These are phyloP conservation scores for Suhomyces emberorum DNA, from an alignment of 805 yeast genomes.

Conservation along the genomic window DNA sequence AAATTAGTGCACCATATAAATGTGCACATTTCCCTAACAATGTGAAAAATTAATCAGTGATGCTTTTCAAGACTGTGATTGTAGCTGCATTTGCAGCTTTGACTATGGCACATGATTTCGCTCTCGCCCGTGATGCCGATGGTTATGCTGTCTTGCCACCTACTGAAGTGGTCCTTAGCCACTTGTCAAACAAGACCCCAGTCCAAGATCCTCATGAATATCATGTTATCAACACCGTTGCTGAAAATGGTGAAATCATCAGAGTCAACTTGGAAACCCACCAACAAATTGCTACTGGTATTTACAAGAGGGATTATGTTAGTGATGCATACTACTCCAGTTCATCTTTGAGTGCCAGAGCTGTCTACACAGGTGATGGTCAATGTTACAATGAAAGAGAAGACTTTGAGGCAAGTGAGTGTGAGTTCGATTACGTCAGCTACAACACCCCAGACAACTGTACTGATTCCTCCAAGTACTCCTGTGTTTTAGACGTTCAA, in stretches of 20 bases:
- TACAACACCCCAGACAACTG: conserved; percentile 11
- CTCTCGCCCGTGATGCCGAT: conserved; percentile 8
- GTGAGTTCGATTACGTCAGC: conserved; percentile 9
- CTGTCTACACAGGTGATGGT: conserved; percentile 7
- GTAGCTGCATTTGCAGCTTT: conserved; percentile 6
- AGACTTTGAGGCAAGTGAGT: conserved; percentile 8
- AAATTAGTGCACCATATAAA: too few relatives aligned
- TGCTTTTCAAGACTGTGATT: conserved; percentile 9
- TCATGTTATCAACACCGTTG: conserved; percentile 12
- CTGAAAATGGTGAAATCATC: conserved; percentile 11
- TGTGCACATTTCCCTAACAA: too few relatives aligned
- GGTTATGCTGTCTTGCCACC: conserved; percentile 14
- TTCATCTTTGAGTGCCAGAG: conserved; percentile 3
- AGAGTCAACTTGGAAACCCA: conserved; percentile 13
- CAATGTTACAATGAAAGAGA: conserved; percentile 11
- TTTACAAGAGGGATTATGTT: conserved; percentile 9
- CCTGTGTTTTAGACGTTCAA: conserved; percentile 13
- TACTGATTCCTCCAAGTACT: conserved; percentile 10
- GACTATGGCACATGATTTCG: conserved; percentile 7
- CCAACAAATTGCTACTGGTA: conserved; percentile 10
- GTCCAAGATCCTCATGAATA: conserved; percentile 6
- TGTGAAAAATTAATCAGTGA: background rate
- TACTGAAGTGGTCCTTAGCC: conserved; percentile 9
- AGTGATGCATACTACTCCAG: conserved; percentile 9
- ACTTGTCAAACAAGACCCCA: conserved; percentile 5